Base-by-base conservation (phyloP, 768 basidiomycete species). In the Podaxis pistillaris region DNA sequence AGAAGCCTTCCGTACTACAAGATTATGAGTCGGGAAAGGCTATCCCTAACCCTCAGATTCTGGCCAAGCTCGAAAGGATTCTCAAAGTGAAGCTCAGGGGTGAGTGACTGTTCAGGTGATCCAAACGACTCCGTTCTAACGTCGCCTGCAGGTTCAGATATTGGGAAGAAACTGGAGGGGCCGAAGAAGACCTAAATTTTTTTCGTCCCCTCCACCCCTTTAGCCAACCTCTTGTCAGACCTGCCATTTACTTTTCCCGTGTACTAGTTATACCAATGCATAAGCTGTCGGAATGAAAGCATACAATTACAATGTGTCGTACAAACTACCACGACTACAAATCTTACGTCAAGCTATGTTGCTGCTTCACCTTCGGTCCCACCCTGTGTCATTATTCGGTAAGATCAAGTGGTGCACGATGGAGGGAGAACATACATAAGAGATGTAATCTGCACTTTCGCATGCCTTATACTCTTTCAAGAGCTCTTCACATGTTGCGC, bases 401-500 rank as follows among this genome's bases (percentile, higher is more conserved):
- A 56, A 28, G 12, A 12, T n/a, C n/a, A 28, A 11, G 30, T 6
- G 7, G 51, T 53, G 17, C 2, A 19, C 26, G 24, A 17, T 12
- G 22, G 41, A n/a, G 26, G n/a, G 28, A 46, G 24, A 53, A 81
- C 89, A 62, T 63, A 89, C 91, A 72, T 93, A 93, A 68, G 90
- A 85, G 67, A 98, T 94, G 74, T 98, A 98, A 70, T 96, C 93
- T 9, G 93, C 83, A 70, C 89, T 95, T 77, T 98, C 96, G 74
- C 94, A 96, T 56, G 96, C 96, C 69, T 92, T 90, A 78, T 98
- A 98, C 72, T 98, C 96, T 66, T 94, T 93, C 68, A 95, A 76
- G 17, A 97, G 75, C 68, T 94, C 93, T 58, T 93, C 90, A 33
- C 91, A 93, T 19, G 90, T 92, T 4, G 90, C 92, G 62, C 93